These are phyloP conservation scores for Luffa acutangula DNA, from an alignment of 306 rosid species.

Conservation along the genomic window DNA sequence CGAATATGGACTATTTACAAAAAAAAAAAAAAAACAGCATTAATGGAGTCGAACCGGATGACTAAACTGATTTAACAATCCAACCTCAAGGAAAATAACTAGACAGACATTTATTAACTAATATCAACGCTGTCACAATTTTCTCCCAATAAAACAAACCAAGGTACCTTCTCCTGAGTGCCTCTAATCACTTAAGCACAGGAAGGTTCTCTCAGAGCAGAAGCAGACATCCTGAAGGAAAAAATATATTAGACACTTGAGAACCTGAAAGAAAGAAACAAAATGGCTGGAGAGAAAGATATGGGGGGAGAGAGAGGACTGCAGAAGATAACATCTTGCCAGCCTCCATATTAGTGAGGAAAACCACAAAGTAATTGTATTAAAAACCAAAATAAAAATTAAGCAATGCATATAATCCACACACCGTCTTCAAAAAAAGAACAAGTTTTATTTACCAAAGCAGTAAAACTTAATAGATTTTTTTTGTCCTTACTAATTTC, in stretches of 20 bases:
- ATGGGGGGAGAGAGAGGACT: slow-evolving; percentile 2
- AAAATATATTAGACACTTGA: slow-evolving; percentile 71
- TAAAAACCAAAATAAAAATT: background rate
- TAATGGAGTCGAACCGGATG: background rate
- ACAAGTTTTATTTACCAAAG: background rate
- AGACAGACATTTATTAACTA: slow-evolving; percentile 17
- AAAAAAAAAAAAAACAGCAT: background rate
- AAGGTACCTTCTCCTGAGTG: slow-evolving; percentile 99
- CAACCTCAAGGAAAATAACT: background rate
- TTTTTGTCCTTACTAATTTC: slow-evolving; percentile 15
- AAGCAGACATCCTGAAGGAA: slow-evolving; percentile 87
- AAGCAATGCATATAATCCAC: background rate
- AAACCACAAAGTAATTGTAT: background rate
- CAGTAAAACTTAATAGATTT: slow-evolving; percentile 14
- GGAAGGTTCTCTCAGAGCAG: slow-evolving; percentile 84
- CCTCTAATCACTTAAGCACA: slow-evolving; percentile 85
- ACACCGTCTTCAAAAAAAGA: slow-evolving; percentile 13
- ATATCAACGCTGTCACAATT: slow-evolving; percentile 36
- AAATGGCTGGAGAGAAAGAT: slow-evolving; percentile 21
- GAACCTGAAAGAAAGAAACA: slow-evolving; percentile 32
- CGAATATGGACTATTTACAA: background rate
- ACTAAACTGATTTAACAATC: background rate
- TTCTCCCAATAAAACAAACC: slow-evolving; percentile 82
- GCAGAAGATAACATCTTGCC: background rate
- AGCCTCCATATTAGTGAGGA: background rate